Evolutionary conservation across 495 filamentous ascomycete genomes (phyloP).

Genomic region (Echria macrotheca): DNA sequence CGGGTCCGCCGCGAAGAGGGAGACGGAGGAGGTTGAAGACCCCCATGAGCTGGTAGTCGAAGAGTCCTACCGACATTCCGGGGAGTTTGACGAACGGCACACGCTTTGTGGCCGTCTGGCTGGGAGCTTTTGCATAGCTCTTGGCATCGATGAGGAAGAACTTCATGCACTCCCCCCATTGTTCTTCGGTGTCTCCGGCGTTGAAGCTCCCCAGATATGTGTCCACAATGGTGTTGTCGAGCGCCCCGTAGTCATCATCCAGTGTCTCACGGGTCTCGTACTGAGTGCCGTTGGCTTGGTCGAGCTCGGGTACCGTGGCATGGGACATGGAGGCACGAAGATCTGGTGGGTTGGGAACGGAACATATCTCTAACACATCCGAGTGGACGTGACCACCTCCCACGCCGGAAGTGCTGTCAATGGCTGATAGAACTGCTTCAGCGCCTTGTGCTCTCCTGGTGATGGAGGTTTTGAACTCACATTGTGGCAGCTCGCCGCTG

Average conservation of each 20-base stretch:
- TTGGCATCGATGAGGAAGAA: constrained; percentile 17
- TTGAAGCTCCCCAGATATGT: constrained; percentile 22
- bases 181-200: constrained; percentile 8
- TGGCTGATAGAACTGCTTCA: too few species aligned
- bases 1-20: constrained; percentile 12
- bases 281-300: not conserved
- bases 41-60: constrained; percentile 28
- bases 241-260: constrained; percentile 20
- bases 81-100: constrained; percentile 21
- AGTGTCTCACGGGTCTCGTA: not conserved
- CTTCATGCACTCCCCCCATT: constrained; percentile 13
- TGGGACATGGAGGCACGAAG: too few species aligned
- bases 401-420: too few species aligned
- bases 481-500: too few species aligned
- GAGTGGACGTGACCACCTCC: too few species aligned
- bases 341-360: too few species aligned
- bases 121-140: not conserved
- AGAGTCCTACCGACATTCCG: constrained; percentile 19
- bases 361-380: too few species aligned
- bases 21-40: constrained; percentile 17
- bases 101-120: not conserved
- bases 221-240: constrained; percentile 15
- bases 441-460: too few species aligned
- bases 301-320: not conserved
- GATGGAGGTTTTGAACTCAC: too few species aligned